A percentile compares a stretch with the other conserved stretches of the same genome.
Evolutionary conservation across 768 basidiomycete genomes (phyloP).

Genomic region (Trametes maxima): DNA sequence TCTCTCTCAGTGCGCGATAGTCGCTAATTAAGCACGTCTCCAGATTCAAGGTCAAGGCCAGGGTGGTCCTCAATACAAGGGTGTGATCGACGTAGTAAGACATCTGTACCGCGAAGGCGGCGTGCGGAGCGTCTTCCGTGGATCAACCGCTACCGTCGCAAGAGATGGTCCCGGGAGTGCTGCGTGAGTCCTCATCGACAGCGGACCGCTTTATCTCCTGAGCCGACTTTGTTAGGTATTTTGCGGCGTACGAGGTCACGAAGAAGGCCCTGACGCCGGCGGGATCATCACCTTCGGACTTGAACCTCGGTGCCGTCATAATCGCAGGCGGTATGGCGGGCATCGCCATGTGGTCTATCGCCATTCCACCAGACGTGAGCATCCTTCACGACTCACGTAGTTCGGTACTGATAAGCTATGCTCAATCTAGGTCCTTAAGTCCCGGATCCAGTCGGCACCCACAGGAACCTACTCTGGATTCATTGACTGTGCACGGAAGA

Average conservation of each 20-base stretch:
- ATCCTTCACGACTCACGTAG: neutral
- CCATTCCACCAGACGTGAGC: constrained; percentile 94
- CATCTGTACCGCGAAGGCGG: constrained; percentile 96
- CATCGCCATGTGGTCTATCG: constrained; percentile 97
- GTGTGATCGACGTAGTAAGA: constrained; percentile 87
- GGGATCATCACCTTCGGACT: constrained; percentile 74
- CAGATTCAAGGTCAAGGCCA: constrained; percentile 95
- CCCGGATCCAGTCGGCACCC: constrained; percentile 94
- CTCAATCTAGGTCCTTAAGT: constrained; percentile 81
- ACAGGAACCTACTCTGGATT: constrained; percentile 95
- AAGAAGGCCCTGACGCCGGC: constrained; percentile 85
- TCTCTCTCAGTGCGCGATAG: neutral
- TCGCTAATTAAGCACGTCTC: neutral
- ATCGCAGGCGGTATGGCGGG: constrained; percentile 93
- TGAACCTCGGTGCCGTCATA: constrained; percentile 86
- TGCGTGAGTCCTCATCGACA: constrained; percentile 58
- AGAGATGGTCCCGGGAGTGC: constrained; percentile 97
- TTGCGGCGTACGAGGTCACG: constrained; percentile 93
- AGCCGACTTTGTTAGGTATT: constrained; percentile 64
- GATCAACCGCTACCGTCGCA: constrained; percentile 89
- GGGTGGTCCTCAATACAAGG: constrained; percentile 78
- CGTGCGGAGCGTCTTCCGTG: constrained; percentile 86
- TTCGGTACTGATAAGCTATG: neutral
- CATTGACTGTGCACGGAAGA: constrained; percentile 89
- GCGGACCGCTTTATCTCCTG: constrained; percentile 11